phyloP scores from a whole-genome alignment of 2,329 filamentous ascomycete species.

The Lachnellula suecica region DNA sequence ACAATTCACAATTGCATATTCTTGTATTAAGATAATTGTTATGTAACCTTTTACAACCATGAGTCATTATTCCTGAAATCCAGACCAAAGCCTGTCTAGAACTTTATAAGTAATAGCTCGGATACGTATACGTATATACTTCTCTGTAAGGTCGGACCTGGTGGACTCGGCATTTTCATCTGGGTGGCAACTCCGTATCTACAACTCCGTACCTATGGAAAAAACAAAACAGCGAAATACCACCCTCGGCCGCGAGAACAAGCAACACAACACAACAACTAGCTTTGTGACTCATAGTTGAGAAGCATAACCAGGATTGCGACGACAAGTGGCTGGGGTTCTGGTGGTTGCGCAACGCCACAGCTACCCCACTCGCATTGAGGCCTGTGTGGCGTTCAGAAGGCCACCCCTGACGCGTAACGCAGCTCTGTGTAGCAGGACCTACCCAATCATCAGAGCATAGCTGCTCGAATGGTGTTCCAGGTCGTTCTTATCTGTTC shows the following conservation, averaged over 20 bases:
- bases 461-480: constrained; percentile 2
- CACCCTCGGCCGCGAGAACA: not conserved
- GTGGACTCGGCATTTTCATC: too few species aligned
- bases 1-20: too few species aligned
- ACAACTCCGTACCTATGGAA: not conserved
- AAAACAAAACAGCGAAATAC: not conserved
- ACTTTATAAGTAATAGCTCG: too few species aligned
- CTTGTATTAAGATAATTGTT: too few species aligned
- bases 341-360: constrained; percentile 7
- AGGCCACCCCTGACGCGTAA: constrained; percentile 1
- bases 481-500: constrained; percentile 17
- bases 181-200: not conserved
- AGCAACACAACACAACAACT: too few species aligned
- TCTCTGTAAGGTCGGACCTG: too few species aligned
- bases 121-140: too few species aligned
- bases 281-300: constrained; percentile 5
- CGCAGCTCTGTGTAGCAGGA: constrained; percentile 12
- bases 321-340: constrained; percentile 21
- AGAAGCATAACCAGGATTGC: constrained; percentile 11
- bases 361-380: constrained; percentile 4
- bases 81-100: too few species aligned
- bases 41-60: too few species aligned
- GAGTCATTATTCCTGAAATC: too few species aligned
- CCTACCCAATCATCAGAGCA: constrained; percentile 9
- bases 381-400: constrained; percentile 9